phyloP scores from a whole-genome alignment of 176 grass and related monocot species.

The Pontederia paniculata region DNA sequence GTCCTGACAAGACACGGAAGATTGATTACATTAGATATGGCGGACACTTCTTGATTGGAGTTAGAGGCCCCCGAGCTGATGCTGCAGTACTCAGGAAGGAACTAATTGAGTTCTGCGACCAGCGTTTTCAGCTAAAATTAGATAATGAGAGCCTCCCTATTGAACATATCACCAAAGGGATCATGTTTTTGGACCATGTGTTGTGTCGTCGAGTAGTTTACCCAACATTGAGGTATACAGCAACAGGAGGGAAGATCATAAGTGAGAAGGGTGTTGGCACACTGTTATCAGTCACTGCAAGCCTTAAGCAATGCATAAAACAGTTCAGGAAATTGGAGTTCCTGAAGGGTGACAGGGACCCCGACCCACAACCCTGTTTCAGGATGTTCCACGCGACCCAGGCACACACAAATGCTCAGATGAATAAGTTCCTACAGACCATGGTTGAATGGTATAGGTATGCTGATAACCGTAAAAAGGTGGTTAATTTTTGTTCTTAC shows the following conservation, averaged over 20 bases:
- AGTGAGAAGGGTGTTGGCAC: constrained; percentile 96
- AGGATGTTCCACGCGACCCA: constrained; percentile 98
- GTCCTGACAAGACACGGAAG: constrained; percentile 88
- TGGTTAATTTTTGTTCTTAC: constrained; percentile 95
- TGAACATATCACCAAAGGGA: constrained; percentile 96
- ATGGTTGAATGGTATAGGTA: constrained; percentile 96
- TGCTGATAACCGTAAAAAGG: constrained; percentile 91
- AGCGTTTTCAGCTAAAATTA: constrained; percentile 63
- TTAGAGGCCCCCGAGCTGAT: constrained; percentile 75
- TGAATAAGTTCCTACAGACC: constrained; percentile 83
- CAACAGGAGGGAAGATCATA: constrained; percentile 91
- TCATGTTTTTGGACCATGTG: constrained; percentile 97
- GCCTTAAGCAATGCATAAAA: constrained; percentile 88
- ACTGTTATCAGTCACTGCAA: constrained; percentile 82
- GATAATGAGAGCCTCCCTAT: constrained; percentile 87
- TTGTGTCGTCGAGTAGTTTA: constrained; percentile 88
- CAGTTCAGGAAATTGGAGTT: constrained; percentile 86
- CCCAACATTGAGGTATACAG: constrained; percentile 81
- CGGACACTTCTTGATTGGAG: constrained; percentile 78
- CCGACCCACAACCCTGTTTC: constrained; percentile 94
- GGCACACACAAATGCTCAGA: constrained; percentile 84
- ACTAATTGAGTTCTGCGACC: constrained; percentile 83
- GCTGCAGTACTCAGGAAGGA: constrained; percentile 76
- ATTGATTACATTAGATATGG: constrained; percentile 83
- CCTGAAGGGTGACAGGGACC: constrained; percentile 87